A percentile compares a stretch with the other conserved stretches of the same genome.
These are phyloP conservation scores for Penicillium coffeae DNA, from an alignment of 495 filamentous ascomycete species.

Conservation along the genomic window DNA sequence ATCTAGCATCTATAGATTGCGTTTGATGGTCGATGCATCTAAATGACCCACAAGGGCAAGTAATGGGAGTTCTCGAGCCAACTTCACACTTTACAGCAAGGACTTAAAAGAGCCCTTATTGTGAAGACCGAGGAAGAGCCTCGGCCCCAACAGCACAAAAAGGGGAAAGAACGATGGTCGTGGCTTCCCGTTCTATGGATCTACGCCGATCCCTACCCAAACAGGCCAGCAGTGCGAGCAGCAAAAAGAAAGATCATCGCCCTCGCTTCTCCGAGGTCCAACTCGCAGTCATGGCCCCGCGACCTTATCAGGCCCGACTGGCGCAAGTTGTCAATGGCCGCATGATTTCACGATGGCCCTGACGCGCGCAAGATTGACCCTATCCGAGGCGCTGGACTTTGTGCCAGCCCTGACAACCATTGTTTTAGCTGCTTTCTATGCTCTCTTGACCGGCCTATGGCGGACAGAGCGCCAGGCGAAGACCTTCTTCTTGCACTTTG, in stretches of 20 bases:
- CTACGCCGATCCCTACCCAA: slow-evolving; percentile 9
- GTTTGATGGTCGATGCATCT: too few species aligned
- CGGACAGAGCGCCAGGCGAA: slow-evolving; percentile 33
- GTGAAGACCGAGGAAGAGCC: too few species aligned
- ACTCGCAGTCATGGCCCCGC: not conserved
- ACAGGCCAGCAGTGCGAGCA: slow-evolving; percentile 16
- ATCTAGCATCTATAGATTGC: too few species aligned
- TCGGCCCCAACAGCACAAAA: slow-evolving; percentile 7
- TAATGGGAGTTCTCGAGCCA: too few species aligned
- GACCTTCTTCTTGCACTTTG: slow-evolving; percentile 33
- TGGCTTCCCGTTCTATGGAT: not conserved
- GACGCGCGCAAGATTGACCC: slow-evolving; percentile 20
- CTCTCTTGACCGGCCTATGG: slow-evolving; percentile 30
- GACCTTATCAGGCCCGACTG: slow-evolving; percentile 3
- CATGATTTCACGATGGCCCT: slow-evolving; percentile 15
- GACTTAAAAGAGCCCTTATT: too few species aligned
- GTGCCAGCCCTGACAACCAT: slow-evolving; percentile 31
- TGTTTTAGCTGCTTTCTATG: slow-evolving; percentile 25
- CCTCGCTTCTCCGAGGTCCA: slow-evolving; percentile 9
- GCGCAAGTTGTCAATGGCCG: not conserved
- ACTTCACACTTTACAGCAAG: too few species aligned
- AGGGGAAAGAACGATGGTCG: not conserved
- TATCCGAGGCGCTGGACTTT: slow-evolving; percentile 33
- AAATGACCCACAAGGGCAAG: too few species aligned
- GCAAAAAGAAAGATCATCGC: slow-evolving; percentile 12